Percentiles rank a stretch among this genome's conserved stretches.
phyloP scores from a whole-genome alignment of 306 rosid species.

The Prunus padus region DNA sequence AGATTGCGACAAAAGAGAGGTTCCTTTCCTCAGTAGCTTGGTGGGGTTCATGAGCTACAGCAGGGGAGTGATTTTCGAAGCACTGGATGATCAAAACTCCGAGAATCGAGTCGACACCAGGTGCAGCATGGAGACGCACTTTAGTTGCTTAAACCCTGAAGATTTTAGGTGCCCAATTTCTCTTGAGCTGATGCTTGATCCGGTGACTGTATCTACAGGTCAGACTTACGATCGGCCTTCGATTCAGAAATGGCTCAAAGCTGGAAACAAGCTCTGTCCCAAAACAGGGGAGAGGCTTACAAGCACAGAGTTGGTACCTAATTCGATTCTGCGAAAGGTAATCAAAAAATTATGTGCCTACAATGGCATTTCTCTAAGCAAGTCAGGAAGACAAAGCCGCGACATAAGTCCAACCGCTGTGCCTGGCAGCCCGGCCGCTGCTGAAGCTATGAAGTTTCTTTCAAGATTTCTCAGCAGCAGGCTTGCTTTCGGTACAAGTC shows the following conservation, averaged over 20 bases:
- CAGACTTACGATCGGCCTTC: slow-evolving; percentile 85
- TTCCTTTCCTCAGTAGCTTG: slow-evolving; percentile 52
- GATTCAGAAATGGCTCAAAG: slow-evolving; percentile 72
- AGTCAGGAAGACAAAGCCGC: slow-evolving; percentile 12
- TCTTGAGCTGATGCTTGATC: slow-evolving; percentile 73
- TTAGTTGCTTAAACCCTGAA: slow-evolving; percentile 44
- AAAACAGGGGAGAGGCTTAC: slow-evolving; percentile 74
- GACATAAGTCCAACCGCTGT: slow-evolving; percentile 36
- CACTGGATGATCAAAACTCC: slow-evolving; percentile 25
- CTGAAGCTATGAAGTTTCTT: slow-evolving; percentile 53
- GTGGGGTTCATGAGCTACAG: slow-evolving; percentile 57
- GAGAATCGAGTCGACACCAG: slow-evolving; percentile 23
- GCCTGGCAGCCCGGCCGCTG: slow-evolving; percentile 46
- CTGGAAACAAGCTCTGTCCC: slow-evolving; percentile 69
- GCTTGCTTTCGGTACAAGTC: slow-evolving; percentile 54
- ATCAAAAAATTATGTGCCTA: slow-evolving; percentile 52
- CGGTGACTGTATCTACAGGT: slow-evolving; percentile 84
- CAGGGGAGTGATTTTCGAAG: slow-evolving; percentile 63
- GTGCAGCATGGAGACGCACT: slow-evolving; percentile 27
- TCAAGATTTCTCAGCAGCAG: slow-evolving; percentile 47
- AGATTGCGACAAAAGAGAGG: slow-evolving; percentile 33
- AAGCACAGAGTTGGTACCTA: slow-evolving; percentile 58
- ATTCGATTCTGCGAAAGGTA: slow-evolving; percentile 46
- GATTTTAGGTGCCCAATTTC: slow-evolving; percentile 90
- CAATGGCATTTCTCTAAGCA: slow-evolving; percentile 31